Evolutionary conservation across 2,329 filamentous ascomycete species (phyloP).

Genomic region (Stylonectria norvegica): DNA sequence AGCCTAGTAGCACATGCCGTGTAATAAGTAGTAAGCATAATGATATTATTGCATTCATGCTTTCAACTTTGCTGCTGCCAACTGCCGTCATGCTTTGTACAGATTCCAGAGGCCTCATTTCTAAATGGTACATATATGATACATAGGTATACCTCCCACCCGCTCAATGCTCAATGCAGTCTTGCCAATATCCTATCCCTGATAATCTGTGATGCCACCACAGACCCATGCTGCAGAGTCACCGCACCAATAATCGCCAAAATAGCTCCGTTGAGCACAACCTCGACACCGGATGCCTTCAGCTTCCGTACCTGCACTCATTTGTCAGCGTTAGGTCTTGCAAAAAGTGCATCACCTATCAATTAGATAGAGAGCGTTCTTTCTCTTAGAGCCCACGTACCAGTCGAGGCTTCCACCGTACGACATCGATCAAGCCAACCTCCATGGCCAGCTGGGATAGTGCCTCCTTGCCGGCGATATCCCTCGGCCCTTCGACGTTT

Average conservation of each 20-base stretch:
- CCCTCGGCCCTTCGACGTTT: conserved; percentile 54
- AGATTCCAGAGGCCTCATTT: conserved; percentile 23
- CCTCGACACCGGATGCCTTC: conserved; percentile 66
- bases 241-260: conserved; percentile 87
- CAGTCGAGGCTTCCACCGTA: conserved; percentile 85
- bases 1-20: too few relatives aligned
- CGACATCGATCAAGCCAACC: conserved; percentile 68
- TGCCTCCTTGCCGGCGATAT: conserved; percentile 61
- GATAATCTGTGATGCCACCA: conserved; percentile 69
- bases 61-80: conserved; percentile 13
- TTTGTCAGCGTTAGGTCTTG: conserved; percentile 8
- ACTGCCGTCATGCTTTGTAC: conserved; percentile 24
- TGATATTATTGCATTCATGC: conserved; percentile 19
- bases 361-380: background rate
- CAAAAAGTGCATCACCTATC: too few relatives aligned
- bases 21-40: too few relatives aligned
- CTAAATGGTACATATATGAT: conserved; percentile 30
- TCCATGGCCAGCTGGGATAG: conserved; percentile 65
- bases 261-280: conserved; percentile 72
- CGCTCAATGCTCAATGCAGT: conserved; percentile 21
- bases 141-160: conserved; percentile 14
- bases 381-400: conserved; percentile 47
- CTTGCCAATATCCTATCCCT: conserved; percentile 67
- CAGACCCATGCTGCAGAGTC: conserved; percentile 80
- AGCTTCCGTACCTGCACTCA: conserved; percentile 59